A percentile compares a stretch with the other conserved stretches of the same genome.
These are phyloP conservation scores for Corchorus olitorius DNA, from an alignment of 345 rosid genomes.

Conservation along the genomic window DNA sequence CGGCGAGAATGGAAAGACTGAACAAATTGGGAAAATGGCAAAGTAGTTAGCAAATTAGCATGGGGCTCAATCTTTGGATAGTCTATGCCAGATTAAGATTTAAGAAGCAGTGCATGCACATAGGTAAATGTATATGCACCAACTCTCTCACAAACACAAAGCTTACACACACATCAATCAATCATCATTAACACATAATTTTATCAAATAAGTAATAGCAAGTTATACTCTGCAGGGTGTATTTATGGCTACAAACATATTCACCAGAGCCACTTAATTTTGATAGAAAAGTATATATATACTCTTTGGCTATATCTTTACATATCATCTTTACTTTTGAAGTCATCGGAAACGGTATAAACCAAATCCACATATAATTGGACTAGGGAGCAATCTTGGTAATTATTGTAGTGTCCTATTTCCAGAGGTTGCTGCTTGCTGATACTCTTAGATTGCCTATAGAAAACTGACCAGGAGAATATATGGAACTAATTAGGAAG, in stretches of 20 bases:
- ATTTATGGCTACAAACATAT: too few relatives aligned
- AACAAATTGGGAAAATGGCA: constrained; percentile 20
- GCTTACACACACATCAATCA: neutral
- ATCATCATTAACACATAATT: too few relatives aligned
- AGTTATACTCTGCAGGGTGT: too few relatives aligned
- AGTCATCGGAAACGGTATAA: neutral
- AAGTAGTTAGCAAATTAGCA: constrained; percentile 9
- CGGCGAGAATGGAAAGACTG: constrained; percentile 73
- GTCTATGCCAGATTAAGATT: neutral
- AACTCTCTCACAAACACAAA: neutral
- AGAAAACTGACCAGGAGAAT: neutral
- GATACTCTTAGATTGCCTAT: neutral
- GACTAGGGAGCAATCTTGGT: neutral
- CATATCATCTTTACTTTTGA: neutral
- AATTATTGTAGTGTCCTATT: neutral
- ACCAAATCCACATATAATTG: neutral
- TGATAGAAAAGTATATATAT: too few relatives aligned
- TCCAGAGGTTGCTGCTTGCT: neutral
- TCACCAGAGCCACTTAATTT: too few relatives aligned
- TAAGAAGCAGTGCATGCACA: neutral
- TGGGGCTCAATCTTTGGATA: neutral
- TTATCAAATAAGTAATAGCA: too few relatives aligned
- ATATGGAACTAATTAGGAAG: neutral
- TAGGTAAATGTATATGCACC: neutral
- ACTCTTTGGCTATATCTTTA: too few relatives aligned